Percentiles rank a stretch among this genome's conserved stretches.
These are phyloP conservation scores for Clarireedia paspali DNA, from an alignment of 2,329 filamentous ascomycete species.

Conservation along the genomic window DNA sequence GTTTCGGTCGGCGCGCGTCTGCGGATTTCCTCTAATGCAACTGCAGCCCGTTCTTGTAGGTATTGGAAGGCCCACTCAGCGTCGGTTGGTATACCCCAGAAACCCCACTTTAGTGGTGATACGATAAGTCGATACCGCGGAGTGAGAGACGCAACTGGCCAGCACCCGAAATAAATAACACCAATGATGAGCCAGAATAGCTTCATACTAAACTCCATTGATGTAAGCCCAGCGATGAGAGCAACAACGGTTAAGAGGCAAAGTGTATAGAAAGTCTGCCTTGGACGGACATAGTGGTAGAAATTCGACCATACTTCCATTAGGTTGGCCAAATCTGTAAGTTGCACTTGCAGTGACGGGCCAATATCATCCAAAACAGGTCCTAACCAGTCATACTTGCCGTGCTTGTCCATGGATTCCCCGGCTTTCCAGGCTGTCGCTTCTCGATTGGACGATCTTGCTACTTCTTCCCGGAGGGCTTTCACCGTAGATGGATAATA, in stretches of 20 bases:
- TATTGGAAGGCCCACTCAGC: slow-evolving; percentile 31
- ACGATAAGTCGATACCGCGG: slow-evolving; percentile 31
- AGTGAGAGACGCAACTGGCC: slow-evolving; percentile 28
- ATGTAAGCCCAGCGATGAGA: slow-evolving; percentile 17
- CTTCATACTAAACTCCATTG: slow-evolving; percentile 28
- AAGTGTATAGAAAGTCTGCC: slow-evolving; percentile 24
- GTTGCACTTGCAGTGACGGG: slow-evolving; percentile 30
- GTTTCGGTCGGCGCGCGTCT: background rate
- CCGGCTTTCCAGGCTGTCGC: slow-evolving; percentile 27
- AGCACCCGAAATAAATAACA: slow-evolving; percentile 30
- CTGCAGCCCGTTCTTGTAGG: slow-evolving; percentile 14
- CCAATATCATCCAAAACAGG: slow-evolving; percentile 21
- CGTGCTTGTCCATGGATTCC: slow-evolving; percentile 32
- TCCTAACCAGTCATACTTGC: slow-evolving; percentile 30
- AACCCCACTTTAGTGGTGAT: slow-evolving; percentile 28
- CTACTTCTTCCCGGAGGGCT: slow-evolving; percentile 20
- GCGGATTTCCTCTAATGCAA: slow-evolving; percentile 6
- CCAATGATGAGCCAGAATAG: slow-evolving; percentile 25
- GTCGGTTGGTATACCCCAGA: slow-evolving; percentile 33
- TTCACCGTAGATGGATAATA: slow-evolving; percentile 13
- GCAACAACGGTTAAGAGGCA: slow-evolving; percentile 20
- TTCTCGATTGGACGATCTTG: slow-evolving; percentile 27
- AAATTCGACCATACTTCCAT: slow-evolving; percentile 32
- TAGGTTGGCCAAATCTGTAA: slow-evolving; percentile 30
- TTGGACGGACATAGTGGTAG: slow-evolving; percentile 31